Percentiles rank a stretch among this genome's conserved stretches.
Conservation (phyloP, 305 asterid species). For the Rubia balearica region DNA sequence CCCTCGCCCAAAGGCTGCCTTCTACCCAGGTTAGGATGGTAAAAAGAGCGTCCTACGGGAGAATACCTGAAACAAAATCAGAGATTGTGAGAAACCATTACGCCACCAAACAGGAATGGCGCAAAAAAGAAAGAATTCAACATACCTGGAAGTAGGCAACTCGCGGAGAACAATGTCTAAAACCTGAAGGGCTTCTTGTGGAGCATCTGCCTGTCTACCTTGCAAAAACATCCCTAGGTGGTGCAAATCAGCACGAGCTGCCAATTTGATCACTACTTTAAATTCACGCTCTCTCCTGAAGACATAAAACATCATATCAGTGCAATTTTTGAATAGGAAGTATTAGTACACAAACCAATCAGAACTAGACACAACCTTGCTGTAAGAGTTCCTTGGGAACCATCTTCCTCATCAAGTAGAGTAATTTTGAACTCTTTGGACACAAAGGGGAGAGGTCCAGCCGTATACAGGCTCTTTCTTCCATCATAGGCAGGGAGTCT, state of each 20-base stretch:
- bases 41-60: conserved; percentile 87
- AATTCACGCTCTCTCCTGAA: conserved; percentile 81
- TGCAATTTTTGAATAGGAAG: not conserved
- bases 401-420: conserved; percentile 73
- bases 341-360: not conserved
- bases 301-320: conserved; percentile 12
- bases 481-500: conserved; percentile 96
- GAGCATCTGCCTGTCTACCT: conserved; percentile 94
- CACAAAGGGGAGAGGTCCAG: conserved; percentile 85
- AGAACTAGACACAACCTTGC: conserved; percentile 34
- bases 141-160: conserved; percentile 69
- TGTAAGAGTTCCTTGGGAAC: conserved; percentile 27
- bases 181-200: conserved; percentile 91
- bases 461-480: conserved; percentile 86
- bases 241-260: conserved; percentile 93
- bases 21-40: conserved; percentile 67
- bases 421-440: conserved; percentile 63
- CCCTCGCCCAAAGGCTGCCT: conserved; percentile 95
- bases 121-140: not conserved
- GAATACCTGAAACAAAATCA: conserved; percentile 37
- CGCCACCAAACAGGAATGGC: not conserved
- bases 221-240: conserved; percentile 83
- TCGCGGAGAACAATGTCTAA: conserved; percentile 92
- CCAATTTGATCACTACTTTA: conserved; percentile 78
- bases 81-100: conserved; percentile 3